Evolutionary conservation across 23 red algal genomes (phyloP).

Genomic region (Gracilaria vermiculophylla): DNA sequence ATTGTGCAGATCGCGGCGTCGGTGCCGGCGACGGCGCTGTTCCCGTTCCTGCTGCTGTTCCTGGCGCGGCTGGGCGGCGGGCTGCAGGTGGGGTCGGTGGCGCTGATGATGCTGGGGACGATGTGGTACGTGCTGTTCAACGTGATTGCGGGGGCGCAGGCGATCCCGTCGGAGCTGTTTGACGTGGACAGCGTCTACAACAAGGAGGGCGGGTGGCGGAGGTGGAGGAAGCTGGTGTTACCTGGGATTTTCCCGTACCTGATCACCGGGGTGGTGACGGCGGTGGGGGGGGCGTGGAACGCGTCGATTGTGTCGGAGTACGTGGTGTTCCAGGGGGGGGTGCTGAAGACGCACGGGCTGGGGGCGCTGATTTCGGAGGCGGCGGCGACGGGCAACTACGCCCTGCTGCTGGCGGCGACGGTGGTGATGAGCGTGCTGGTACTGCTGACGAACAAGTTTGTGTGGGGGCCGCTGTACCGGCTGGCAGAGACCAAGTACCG

Average conservation of each 20-base stretch:
- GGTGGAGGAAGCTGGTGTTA: constrained; percentile 90
- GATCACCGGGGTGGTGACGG: constrained; percentile 93
- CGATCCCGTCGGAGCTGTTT: constrained; percentile 94
- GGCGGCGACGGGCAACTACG: constrained; percentile 84
- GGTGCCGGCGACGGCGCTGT: constrained; percentile 97
- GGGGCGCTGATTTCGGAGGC: constrained; percentile 93
- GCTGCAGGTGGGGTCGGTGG: constrained; percentile 84
- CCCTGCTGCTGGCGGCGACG: constrained; percentile 87
- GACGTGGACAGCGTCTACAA: constrained; percentile 91
- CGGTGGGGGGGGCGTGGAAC: constrained; percentile 99
- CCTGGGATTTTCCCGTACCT: constrained; percentile 99
- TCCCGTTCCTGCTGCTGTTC: constrained; percentile 91
- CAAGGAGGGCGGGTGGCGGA: constrained; percentile 22
- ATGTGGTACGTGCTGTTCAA: constrained; percentile 99
- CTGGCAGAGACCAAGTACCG: constrained; percentile 82
- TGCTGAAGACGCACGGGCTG: constrained; percentile 84
- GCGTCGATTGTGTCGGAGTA: constrained; percentile 98
- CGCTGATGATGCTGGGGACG: constrained; percentile 97
- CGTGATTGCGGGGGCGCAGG: constrained; percentile 93
- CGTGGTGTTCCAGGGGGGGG: constrained; percentile 90
- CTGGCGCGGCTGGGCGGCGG: constrained; percentile 87
- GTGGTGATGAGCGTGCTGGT: constrained; percentile 93
- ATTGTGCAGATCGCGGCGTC: constrained; percentile 98
- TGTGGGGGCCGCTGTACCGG: constrained; percentile 90
- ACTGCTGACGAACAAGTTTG: constrained; percentile 90